Evolutionary conservation across 768 basidiomycete species (phyloP).

Genomic region (Hydnomerulius pinastri): DNA sequence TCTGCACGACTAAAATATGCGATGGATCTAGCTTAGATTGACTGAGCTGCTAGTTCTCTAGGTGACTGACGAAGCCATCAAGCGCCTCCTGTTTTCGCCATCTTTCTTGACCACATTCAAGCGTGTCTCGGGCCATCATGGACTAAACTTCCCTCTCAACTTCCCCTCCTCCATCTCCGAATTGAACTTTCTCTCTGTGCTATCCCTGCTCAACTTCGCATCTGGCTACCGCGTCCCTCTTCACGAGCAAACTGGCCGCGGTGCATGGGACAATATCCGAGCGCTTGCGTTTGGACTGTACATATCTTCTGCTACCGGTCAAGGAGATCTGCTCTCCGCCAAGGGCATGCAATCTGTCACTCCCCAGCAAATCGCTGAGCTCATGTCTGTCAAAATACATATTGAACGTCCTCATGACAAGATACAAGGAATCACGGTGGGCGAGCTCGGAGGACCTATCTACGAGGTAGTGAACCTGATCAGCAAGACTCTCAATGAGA

Average conservation of each 20-base stretch:
- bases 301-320: constrained; percentile 59
- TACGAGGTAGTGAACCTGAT: constrained; percentile 75
- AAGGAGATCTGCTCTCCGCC: constrained; percentile 62
- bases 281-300: constrained; percentile 73
- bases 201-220: constrained; percentile 81
- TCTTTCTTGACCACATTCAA: constrained; percentile 64
- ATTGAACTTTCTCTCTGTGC: constrained; percentile 77
- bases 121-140: constrained; percentile 64
- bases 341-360: constrained; percentile 60
- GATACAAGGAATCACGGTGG: constrained; percentile 70
- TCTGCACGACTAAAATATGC: not conserved
- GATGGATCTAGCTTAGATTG: constrained; percentile 4
- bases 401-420: constrained; percentile 69
- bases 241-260: constrained; percentile 70
- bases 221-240: constrained; percentile 79
- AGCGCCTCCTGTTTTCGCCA: constrained; percentile 62
- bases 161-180: constrained; percentile 75
- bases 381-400: constrained; percentile 71
- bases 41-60: constrained; percentile 28
- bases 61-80: constrained; percentile 60
- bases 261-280: constrained; percentile 83
- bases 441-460: constrained; percentile 73
- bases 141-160: constrained; percentile 74
- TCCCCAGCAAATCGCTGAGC: constrained; percentile 62
- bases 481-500: constrained; percentile 64